Evolutionary conservation across 345 rosid species (phyloP).

Genomic region (Arabidopsis arenosa): DNA sequence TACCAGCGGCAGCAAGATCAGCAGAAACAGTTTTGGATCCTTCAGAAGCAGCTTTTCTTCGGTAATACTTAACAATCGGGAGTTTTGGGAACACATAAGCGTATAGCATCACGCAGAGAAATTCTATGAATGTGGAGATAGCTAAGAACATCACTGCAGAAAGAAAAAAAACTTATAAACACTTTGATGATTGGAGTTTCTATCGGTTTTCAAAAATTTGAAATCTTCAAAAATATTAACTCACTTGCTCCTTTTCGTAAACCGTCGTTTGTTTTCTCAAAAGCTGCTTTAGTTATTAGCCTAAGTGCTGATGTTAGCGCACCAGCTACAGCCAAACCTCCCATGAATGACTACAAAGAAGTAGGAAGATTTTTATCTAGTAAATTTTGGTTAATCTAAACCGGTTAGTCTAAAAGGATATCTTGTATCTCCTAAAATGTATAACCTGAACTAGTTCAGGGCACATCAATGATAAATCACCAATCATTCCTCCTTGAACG

Average conservation of each 20-base stretch:
- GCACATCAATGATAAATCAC: slow-evolving; percentile 84
- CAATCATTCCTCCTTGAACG: slow-evolving; percentile 94
- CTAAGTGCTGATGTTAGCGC: slow-evolving; percentile 80
- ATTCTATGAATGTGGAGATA: slow-evolving; percentile 68
- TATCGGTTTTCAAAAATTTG: neutral
- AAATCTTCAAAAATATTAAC: slow-evolving; percentile 25
- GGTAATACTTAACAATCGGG: slow-evolving; percentile 80
- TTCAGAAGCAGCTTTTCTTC: slow-evolving; percentile 82
- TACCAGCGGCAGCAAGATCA: slow-evolving; percentile 94
- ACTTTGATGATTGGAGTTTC: neutral
- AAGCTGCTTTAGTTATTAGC: slow-evolving; percentile 75
- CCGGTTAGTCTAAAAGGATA: neutral
- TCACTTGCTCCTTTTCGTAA: slow-evolving; percentile 84
- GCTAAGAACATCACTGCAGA: slow-evolving; percentile 78
- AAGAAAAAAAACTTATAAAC: slow-evolving; percentile 4
- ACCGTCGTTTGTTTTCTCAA: slow-evolving; percentile 66
- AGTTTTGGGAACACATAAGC: slow-evolving; percentile 70
- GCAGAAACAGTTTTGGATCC: slow-evolving; percentile 87
- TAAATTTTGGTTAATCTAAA: neutral
- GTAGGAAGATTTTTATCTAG: neutral
- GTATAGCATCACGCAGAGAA: slow-evolving; percentile 69
- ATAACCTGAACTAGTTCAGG: slow-evolving; percentile 89
- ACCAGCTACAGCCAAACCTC: slow-evolving; percentile 91
- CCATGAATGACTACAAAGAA: slow-evolving; percentile 73
- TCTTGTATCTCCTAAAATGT: neutral